phyloP scores from a whole-genome alignment of 225 moss, liverwort and hornwort species.

The Pseudisothecium myosuroides region DNA sequence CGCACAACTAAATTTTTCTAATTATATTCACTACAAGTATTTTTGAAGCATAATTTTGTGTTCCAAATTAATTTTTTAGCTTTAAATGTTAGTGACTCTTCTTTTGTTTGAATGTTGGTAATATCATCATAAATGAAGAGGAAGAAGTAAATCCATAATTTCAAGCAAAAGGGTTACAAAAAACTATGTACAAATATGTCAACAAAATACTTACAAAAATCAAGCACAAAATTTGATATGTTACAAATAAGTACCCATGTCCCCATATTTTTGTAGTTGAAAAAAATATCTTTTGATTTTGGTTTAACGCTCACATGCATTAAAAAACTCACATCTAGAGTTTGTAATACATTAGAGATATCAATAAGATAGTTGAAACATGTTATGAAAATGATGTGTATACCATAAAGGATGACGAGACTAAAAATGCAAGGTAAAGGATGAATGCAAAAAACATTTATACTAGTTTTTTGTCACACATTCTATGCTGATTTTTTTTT shows the following conservation, averaged over 20 bases:
- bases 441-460: neutral
- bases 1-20: neutral
- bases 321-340: neutral
- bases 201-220: neutral
- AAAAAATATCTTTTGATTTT: neutral
- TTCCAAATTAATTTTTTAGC: neutral
- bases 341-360: neutral
- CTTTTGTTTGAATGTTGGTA: neutral
- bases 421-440: rapidly evolving
- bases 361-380: neutral
- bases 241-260: neutral
- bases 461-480: neutral
- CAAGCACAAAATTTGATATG: neutral
- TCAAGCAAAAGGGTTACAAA: neutral
- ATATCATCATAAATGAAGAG: neutral
- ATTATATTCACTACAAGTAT: neutral
- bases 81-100: neutral
- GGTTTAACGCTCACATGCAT: neutral
- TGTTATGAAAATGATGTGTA: no score
- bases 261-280: neutral
- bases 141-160: neutral
- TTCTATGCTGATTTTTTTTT: neutral
- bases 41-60: neutral
- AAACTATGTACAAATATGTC: neutral
- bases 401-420: neutral